Conservation (phyloP, 208 protist genomes). For the Trypanosoma rangeli region DNA sequence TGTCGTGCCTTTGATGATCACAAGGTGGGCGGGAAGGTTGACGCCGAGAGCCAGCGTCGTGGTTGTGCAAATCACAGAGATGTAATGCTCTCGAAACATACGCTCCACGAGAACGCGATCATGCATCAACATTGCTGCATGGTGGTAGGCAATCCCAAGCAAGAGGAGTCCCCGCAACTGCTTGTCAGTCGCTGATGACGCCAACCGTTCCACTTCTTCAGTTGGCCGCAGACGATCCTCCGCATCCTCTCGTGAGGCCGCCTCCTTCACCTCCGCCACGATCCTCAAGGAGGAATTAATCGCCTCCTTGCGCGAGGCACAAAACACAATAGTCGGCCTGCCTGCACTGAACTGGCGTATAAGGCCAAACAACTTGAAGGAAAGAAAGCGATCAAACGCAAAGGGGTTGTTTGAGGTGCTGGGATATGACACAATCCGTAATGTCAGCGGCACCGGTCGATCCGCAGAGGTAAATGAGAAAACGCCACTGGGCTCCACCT, state of each 20-base stretch:
- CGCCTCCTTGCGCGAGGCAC: conserved; percentile 78
- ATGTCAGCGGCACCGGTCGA: conserved; percentile 79
- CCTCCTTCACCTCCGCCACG: conserved; percentile 45
- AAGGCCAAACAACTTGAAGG: conserved; percentile 83
- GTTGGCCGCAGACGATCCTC: conserved; percentile 37
- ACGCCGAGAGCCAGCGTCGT: conserved; percentile 93
- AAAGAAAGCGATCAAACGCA: conserved; percentile 89
- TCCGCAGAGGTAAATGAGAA: conserved; percentile 71
- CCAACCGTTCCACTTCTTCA: conserved; percentile 32
- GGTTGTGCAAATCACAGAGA: conserved; percentile 90
- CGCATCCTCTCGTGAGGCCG: conserved; percentile 36
- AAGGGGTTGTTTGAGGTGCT: conserved; percentile 79
- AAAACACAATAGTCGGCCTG: conserved; percentile 90
- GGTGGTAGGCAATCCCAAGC: conserved; percentile 85
- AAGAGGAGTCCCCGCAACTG: conserved; percentile 60
- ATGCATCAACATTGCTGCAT: conserved; percentile 73
- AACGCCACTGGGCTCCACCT: conserved; percentile 42
- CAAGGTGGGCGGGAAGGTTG: conserved; percentile 92
- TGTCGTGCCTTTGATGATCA: conserved; percentile 98
- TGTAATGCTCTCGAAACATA: conserved; percentile 83
- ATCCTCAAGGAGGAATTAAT: conserved; percentile 67
- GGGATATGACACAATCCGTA: conserved; percentile 70
- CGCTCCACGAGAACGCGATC: conserved; percentile 84
- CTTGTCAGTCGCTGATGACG: conserved; percentile 58
- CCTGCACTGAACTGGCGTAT: conserved; percentile 75